Evolutionary conservation across 345 rosid genomes (phyloP).

Genomic region (Cardamine resedifolia): DNA sequence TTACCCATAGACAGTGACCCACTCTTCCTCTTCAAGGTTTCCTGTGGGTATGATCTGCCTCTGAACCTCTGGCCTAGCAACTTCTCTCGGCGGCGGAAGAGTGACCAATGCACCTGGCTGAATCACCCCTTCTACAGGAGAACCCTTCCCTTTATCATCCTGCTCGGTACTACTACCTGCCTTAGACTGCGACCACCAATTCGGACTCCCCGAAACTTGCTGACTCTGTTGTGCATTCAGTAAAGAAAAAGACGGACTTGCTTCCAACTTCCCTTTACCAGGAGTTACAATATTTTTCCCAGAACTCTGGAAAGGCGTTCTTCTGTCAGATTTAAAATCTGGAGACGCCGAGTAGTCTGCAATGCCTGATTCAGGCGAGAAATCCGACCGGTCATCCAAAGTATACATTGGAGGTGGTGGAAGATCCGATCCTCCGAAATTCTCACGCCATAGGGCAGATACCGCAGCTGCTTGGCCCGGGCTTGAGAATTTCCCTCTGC

Average conservation of each 20-base stretch:
- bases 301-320: conserved; percentile 53
- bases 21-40: conserved; percentile 85
- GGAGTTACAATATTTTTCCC: conserved; percentile 62
- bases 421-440: conserved; percentile 79
- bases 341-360: conserved; percentile 74
- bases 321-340: conserved; percentile 59
- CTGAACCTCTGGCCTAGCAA: conserved; percentile 93
- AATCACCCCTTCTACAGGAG: conserved; percentile 90
- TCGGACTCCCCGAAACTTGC: conserved; percentile 55
- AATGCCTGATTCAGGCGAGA: conserved; percentile 87
- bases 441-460: conserved; percentile 97
- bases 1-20: conserved; percentile 99
- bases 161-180: conserved; percentile 50
- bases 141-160: conserved; percentile 84
- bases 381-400: conserved; percentile 83
- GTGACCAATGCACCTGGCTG: conserved; percentile 82
- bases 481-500: conserved; percentile 73
- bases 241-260: conserved; percentile 61
- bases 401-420: conserved; percentile 96
- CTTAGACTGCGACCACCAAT: conserved; percentile 81
- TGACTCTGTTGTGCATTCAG: conserved; percentile 62
- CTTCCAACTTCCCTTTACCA: conserved; percentile 53
- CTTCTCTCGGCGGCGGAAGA: conserved; percentile 91
- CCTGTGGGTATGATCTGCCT: conserved; percentile 66
- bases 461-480: conserved; percentile 93